Base-by-base conservation (phyloP, 75 land plant species). In the Larix kaempferi region DNA sequence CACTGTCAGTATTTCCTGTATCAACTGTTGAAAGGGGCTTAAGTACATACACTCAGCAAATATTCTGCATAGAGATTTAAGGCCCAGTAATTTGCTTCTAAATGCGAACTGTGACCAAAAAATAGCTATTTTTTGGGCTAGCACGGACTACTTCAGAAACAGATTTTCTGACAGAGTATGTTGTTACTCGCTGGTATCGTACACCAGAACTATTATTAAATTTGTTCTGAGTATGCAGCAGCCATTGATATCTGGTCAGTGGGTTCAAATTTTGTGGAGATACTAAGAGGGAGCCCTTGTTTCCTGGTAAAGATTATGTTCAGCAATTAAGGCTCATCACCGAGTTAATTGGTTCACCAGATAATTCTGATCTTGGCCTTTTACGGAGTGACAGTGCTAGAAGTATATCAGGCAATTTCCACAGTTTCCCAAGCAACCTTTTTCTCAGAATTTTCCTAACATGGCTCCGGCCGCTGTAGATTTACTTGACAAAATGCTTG, bases 221-320 rank as follows among this genome's bases (percentile, higher is more conserved):
- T 78, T n/a, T 89, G 90, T 76, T 88, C 93, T 55, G 94, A 91
- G 73, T 94, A 89, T 77, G 91, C 96, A 39, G 85, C 94, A n/a
- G 92, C 96, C 5, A 94, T 91, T 64, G 96, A 94, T 73, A 84
- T 91, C 1, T 94, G 94, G 96, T 94, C 94, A 17, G 94, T 94
- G 39, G 96, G 92, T 29, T 94, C 91, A 72, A 94, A 91, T 64
- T 74, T 94, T 56, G 79, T 88, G 82, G 94, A 94, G 74, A 86
- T 91, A 33, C 57, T 89, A 15, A 86, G 69, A 29, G 96, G 37
- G 86, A 88, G 71, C 92, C 96, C 22, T 83, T 94, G 12, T 94
- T 94, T 69, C 96, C 91, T 29, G 94, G 96, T 23, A 89, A 79
- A 84, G 96, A 94, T 71, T 94, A 94, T 83, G 92, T 89, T 57